phyloP scores from a whole-genome alignment of 2,329 filamentous ascomycete genomes.

The Seiridium cupressi region DNA sequence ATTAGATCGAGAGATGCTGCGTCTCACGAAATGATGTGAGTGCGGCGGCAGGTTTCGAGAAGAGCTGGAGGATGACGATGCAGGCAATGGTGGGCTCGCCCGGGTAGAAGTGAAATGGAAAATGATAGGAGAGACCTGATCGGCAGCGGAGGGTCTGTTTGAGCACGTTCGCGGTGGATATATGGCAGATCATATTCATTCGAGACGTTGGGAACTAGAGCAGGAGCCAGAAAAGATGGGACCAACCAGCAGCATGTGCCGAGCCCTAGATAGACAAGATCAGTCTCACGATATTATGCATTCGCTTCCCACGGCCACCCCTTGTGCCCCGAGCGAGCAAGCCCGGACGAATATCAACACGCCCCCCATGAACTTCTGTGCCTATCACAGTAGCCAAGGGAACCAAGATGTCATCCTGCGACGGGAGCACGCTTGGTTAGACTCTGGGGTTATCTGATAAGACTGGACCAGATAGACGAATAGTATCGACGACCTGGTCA shows the following conservation, averaged over 20 bases:
- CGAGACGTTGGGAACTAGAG: neutral
- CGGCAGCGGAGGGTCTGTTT: neutral
- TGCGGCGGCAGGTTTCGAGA: neutral
- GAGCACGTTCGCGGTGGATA: slow-evolving; percentile 5
- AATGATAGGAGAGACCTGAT: slow-evolving; percentile 2
- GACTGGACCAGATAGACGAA: slow-evolving; percentile 4
- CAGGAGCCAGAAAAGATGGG: slow-evolving; percentile 1
- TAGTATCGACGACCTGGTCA: neutral
- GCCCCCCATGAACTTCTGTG: neutral
- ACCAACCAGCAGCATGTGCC: slow-evolving; percentile 4
- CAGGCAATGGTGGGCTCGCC: neutral
- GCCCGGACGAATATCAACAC: neutral
- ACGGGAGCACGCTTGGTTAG: neutral
- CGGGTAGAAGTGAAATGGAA: slow-evolving; percentile 1
- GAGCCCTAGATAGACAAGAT: neutral
- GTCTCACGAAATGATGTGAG: neutral
- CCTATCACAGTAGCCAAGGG: neutral
- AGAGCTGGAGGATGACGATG: neutral
- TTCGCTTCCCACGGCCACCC: neutral
- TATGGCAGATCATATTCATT: slow-evolving; percentile 6
- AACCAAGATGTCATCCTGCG: slow-evolving; percentile 3
- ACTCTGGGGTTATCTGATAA: slow-evolving; percentile 7
- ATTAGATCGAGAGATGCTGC: neutral
- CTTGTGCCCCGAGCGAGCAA: neutral
- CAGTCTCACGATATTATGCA: slow-evolving; percentile 1